Conservation (phyloP, 441 rosid genomes). For the Erodium trifolium region DNA sequence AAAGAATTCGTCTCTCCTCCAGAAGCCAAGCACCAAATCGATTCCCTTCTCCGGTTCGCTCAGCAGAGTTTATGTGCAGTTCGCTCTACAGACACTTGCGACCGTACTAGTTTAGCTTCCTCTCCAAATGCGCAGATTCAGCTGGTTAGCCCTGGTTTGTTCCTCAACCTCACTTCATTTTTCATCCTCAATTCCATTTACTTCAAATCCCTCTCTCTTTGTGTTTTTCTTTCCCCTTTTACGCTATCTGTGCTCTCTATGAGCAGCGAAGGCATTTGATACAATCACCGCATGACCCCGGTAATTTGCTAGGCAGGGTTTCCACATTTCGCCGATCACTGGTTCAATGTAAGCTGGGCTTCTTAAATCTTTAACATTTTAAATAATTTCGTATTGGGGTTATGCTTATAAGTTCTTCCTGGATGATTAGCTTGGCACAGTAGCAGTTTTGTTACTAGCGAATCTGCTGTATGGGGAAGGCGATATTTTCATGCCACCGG, state of each 20-base stretch:
- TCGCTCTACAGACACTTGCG: too few relatives aligned
- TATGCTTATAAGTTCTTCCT: slow-evolving; percentile 4
- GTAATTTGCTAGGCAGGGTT: too few relatives aligned
- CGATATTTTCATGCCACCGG: slow-evolving; percentile 65
- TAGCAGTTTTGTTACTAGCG: slow-evolving; percentile 28
- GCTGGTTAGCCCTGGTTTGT: slow-evolving; percentile 43
- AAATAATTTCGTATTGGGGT: not conserved
- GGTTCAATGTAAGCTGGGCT: slow-evolving; percentile 11
- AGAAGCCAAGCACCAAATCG: not conserved
- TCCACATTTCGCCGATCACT: too few relatives aligned
- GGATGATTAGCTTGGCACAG: slow-evolving; percentile 29
- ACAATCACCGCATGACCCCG: too few relatives aligned
- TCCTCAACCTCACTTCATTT: not conserved
- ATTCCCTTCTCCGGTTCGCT: not conserved
- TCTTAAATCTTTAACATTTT: slow-evolving; percentile 4
- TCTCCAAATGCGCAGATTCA: slow-evolving; percentile 42
- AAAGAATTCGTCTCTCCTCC: too few relatives aligned
- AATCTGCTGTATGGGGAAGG: slow-evolving; percentile 24
- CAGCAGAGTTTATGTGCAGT: not conserved
- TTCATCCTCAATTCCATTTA: not conserved
- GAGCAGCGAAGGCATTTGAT: not conserved
- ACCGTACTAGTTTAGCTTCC: not conserved
- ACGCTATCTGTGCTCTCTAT: not conserved
- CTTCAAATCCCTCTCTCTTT: not conserved
- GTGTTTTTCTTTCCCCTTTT: too few relatives aligned